Conservation (phyloP, 1,284 basidiomycete species). For the Hymenochaete sp. region DNA sequence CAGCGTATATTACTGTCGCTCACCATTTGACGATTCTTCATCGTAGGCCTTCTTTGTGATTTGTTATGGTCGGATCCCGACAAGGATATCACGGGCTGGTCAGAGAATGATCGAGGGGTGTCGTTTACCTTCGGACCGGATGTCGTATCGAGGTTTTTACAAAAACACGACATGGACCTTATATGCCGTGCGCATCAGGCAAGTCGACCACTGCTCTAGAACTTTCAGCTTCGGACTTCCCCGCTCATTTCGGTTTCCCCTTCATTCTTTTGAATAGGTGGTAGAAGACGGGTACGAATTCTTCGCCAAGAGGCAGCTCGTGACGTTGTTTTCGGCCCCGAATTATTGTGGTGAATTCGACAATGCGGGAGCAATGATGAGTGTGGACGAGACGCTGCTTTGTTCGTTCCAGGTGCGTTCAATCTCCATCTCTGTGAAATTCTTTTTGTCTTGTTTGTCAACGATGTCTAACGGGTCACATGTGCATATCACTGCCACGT, state of each 20-base stretch:
- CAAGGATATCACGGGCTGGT: constrained; percentile 99
- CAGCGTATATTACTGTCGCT: constrained; percentile 9
- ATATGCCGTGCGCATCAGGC: constrained; percentile 98
- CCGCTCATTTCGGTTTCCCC: background rate
- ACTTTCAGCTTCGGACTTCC: constrained; percentile 9
- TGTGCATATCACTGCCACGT: too few species aligned
- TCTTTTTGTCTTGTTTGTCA: background rate
- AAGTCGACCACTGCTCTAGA: constrained; percentile 26
- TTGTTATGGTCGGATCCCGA: constrained; percentile 99
- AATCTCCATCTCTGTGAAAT: background rate
- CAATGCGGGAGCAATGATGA: constrained; percentile 99
- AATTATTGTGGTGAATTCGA: constrained; percentile 99
- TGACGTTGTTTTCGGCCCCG: constrained; percentile 95
- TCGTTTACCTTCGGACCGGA: constrained; percentile 99
- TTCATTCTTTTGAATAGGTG: constrained; percentile 43
- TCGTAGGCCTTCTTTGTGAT: constrained; percentile 90
- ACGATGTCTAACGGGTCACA: too few species aligned
- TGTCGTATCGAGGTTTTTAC: constrained; percentile 94
- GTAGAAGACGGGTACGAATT: constrained; percentile 99
- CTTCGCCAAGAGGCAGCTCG: constrained; percentile 95
- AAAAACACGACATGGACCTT: constrained; percentile 99
- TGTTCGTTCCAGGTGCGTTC: constrained; percentile 92
- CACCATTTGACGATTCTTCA: constrained; percentile 5
- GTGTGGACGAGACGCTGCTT: constrained; percentile 93
- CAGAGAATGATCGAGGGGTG: constrained; percentile 97